phyloP scores from a whole-genome alignment of 805 yeast species.

The Candida nonsorbophila region DNA sequence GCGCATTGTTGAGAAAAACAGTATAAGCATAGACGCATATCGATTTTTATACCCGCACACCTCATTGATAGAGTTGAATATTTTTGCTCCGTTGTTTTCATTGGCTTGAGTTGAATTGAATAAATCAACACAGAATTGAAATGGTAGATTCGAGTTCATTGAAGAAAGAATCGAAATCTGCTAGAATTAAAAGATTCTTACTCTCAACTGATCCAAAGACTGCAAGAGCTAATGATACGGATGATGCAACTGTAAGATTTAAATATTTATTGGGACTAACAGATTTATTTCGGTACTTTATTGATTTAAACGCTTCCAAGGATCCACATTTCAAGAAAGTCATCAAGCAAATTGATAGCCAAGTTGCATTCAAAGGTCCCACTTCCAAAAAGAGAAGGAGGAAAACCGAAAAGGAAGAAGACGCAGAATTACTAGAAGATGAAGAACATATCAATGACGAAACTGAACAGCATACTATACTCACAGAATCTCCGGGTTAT shows the following conservation, averaged over 20 bases:
- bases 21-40: no score
- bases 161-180: slow-evolving; percentile 15
- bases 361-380: slow-evolving; percentile 33
- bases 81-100: slow-evolving; percentile 10
- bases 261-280: slow-evolving; percentile 77
- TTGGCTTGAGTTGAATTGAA: no score
- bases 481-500: slow-evolving; percentile 47
- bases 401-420: slow-evolving; percentile 89
- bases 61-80: no score
- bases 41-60: no score
- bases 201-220: slow-evolving; percentile 51
- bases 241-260: slow-evolving; percentile 74
- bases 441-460: no score
- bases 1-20: no score
- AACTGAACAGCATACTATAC: slow-evolving; percentile 35
- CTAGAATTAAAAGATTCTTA: slow-evolving; percentile 45
- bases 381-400: slow-evolving; percentile 12
- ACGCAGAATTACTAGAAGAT: slow-evolving; percentile 81
- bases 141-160: slow-evolving; percentile 1
- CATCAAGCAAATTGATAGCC: slow-evolving; percentile 51
- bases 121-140: not conserved
- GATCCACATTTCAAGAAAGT: slow-evolving; percentile 66
- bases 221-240: slow-evolving; percentile 46
- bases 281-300: slow-evolving; percentile 82
- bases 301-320: slow-evolving; percentile 73